Evolutionary conservation across 306 rosid genomes (phyloP), one percentile per base, ranked within the genome.

Genomic region (Cyamopsis tetragonoloba): DNA sequence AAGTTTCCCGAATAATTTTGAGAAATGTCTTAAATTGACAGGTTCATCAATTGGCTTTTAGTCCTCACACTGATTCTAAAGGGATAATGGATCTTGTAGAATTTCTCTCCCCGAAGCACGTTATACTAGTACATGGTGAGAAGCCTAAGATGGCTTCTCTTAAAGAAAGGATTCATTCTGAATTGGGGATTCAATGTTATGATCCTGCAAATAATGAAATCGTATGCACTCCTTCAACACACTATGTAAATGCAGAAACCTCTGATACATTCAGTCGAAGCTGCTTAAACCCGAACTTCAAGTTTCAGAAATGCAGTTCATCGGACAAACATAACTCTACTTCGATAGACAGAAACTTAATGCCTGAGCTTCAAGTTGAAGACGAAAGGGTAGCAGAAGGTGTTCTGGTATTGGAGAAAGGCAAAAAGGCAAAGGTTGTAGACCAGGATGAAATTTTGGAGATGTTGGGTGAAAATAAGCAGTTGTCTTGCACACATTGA

Each of bases 21-120:
- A 59, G 32, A 32, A 18, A 6, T 42, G 6, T 67, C 47, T 58
- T 42, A 9, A 56, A 48, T 70, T 81, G 67, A 72, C 89, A 92
- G 98, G 81, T 92, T 82, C 98, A 92, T 81, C 96, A 92, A 31
- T 55, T 92, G 87, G 80, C 93, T 56, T 92, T 89, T 81, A 92
- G 98, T 77, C 89, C 96, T 77, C 98, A 92, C 60, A 89, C 98
- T 3, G 98, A 92, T 66, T 72, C 88, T 60, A 92, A 92, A 81
- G 98, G 98, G 73, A 92, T 89, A 70, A 92, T 92, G 98, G 98
- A 92, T 78, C 96, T 89, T 27, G 70, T 89, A 58, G 89, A 87
- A 61, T 93, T 93, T 80, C 89, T 93, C 71, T 80, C 91, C 74
- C 98, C 98, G 0, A 92, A 92, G 82, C 83, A 92, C 50, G 91